phyloP scores from a whole-genome alignment of 768 basidiomycete species.

The Gelatoporia subvermispora region DNA sequence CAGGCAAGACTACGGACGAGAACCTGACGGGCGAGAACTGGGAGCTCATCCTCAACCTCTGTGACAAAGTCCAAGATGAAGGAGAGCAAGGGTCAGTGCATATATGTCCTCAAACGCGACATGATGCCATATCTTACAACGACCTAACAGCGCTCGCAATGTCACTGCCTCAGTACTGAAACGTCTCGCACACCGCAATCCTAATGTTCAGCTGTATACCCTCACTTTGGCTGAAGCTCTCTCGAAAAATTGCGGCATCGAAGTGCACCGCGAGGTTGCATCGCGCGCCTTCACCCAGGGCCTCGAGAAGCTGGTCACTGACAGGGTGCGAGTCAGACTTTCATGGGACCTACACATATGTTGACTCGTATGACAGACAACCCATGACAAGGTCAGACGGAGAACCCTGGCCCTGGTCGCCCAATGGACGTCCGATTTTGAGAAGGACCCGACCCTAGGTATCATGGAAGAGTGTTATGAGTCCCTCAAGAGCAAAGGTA shows the following conservation, averaged over 20 bases:
- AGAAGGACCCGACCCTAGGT: constrained; percentile 72
- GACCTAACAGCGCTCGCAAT: constrained; percentile 78
- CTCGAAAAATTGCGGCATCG: constrained; percentile 83
- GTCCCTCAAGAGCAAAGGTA: constrained; percentile 78
- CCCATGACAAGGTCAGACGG: constrained; percentile 86
- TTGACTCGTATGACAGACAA: constrained; percentile 47
- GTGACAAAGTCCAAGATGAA: constrained; percentile 93
- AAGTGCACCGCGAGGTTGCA: constrained; percentile 81
- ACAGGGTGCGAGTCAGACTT: constrained; percentile 54
- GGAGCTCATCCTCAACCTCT: constrained; percentile 91
- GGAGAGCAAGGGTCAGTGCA: constrained; percentile 73
- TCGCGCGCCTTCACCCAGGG: constrained; percentile 88
- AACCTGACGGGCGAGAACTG: constrained; percentile 93
- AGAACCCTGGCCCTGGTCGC: constrained; percentile 69
- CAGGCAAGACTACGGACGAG: constrained; percentile 97
- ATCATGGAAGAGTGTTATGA: constrained; percentile 91
- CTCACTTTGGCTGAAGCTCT: constrained; percentile 84
- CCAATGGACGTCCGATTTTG: constrained; percentile 82
- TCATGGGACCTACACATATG: not conserved
- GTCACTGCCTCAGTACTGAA: constrained; percentile 83
- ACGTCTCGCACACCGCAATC: constrained; percentile 88
- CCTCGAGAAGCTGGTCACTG: constrained; percentile 80
- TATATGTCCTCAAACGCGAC: not conserved
- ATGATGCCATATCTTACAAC: not conserved
- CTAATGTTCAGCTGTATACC: constrained; percentile 94